Evolutionary conservation across 768 basidiomycete genomes (phyloP), one percentile per base, ranked within the genome.

Genomic region (Boletus tylopilopsis): DNA sequence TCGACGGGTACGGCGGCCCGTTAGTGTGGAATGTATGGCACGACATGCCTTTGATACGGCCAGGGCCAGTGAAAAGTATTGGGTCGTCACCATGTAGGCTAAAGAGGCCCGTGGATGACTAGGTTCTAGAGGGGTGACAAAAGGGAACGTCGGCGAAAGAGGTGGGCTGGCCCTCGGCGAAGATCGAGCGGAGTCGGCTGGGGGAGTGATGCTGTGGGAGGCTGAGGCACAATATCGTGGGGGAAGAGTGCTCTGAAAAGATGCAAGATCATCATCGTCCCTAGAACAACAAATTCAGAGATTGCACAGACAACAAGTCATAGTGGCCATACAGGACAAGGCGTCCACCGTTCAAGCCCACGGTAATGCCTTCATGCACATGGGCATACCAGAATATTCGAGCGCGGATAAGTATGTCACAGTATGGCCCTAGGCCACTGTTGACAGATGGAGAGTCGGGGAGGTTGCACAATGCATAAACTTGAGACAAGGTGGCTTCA

Each of bases 381-480:
- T 92, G 81, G 7, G 87, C 82, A 59, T 93, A 95, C 89, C 91
- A 95, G 64, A 91, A 94, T 27, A 94, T 76, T 25, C 93, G 76
- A 3, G 89, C 84, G 29, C 90, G 81, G 29, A 87, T 73, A 70
- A 71, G 70, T 7, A 74, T 65, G 30, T 84, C 80, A 44, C 86
- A 79, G 42, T 84, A 82, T 29, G 76, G 73, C 3, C 73, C 76
- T 36, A 73, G 70, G 19, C 77, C 76, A 40, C 73, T 77, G 47
- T 76, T 72, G 19, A 80, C 67, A 13, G 77, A 74, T 1, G 75
- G 70, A 30, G 68, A 49, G 16, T 60, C 56, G 53, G 77, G 71
- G 18, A 82, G 68, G 27, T 78, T 81, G 60, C 89, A 94, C 7
- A 94, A 73, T 0, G 83, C 77, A 61, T 84, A 82, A 21, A 87